Percentiles rank a stretch among this genome's conserved stretches.
Conservation (phyloP, 2,329 filamentous ascomycete species). For the Pezicula rhizophila region DNA sequence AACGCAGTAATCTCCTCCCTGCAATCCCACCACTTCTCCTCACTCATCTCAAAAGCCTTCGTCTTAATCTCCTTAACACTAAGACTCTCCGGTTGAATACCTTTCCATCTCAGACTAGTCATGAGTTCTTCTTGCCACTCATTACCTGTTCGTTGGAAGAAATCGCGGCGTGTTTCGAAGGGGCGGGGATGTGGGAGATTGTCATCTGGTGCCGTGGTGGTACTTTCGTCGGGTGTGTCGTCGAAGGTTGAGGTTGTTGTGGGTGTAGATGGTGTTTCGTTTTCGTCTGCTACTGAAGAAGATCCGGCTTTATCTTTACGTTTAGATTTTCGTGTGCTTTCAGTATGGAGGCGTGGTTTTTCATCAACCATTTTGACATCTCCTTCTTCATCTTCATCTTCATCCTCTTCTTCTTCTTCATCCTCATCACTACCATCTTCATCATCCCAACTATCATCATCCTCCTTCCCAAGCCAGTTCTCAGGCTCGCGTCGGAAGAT, state of each 20-base stretch:
- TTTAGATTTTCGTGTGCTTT: slow-evolving; percentile 46
- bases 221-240: slow-evolving; percentile 32
- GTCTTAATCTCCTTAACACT: slow-evolving; percentile 88
- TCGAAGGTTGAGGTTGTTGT: slow-evolving; percentile 48
- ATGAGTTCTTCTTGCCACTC: slow-evolving; percentile 89
- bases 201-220: slow-evolving; percentile 19
- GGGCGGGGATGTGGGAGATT: slow-evolving; percentile 29
- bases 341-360: slow-evolving; percentile 29
- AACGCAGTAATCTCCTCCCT: slow-evolving; percentile 85
- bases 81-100: slow-evolving; percentile 59
- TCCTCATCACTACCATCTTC: slow-evolving; percentile 48
- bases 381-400: slow-evolving; percentile 44
- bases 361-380: slow-evolving; percentile 33
- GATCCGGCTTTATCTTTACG: slow-evolving; percentile 44
- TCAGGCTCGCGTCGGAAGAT: slow-evolving; percentile 80
- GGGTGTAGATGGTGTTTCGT: slow-evolving; percentile 34
- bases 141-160: slow-evolving; percentile 80
- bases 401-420: slow-evolving; percentile 38
- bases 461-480: slow-evolving; percentile 71
- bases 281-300: slow-evolving; percentile 29
- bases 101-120: slow-evolving; percentile 64
- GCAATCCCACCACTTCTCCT: slow-evolving; percentile 98
- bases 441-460: slow-evolving; percentile 54
- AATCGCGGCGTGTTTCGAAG: slow-evolving; percentile 87
- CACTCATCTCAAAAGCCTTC: slow-evolving; percentile 81